Conservation (phyloP, 352 stramenopile genomes). For the Phytophthora pluvialis region DNA sequence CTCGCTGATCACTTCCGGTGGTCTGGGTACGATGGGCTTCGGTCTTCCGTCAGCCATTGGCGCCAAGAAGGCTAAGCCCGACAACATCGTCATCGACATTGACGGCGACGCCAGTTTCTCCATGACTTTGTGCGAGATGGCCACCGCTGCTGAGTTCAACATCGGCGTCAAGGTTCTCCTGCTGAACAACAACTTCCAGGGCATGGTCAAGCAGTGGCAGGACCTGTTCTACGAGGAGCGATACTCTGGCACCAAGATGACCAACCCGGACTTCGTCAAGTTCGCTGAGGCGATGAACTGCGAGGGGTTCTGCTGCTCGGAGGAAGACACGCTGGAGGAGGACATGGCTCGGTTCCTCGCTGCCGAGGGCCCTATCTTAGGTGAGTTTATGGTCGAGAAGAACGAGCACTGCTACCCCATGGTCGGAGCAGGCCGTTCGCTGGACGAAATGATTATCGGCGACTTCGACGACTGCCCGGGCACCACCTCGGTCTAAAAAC, state of each 20-base stretch:
- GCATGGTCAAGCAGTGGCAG: slow-evolving; percentile 99
- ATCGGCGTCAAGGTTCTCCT: slow-evolving; percentile 96
- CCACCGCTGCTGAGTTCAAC: slow-evolving; percentile 94
- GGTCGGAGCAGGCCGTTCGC: slow-evolving; percentile 90
- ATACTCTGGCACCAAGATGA: slow-evolving; percentile 91
- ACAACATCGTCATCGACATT: slow-evolving; percentile 90
- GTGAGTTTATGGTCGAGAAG: slow-evolving; percentile 95
- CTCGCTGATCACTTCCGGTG: slow-evolving; percentile 94
- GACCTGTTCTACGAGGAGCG: slow-evolving; percentile 96
- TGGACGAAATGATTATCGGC: slow-evolving; percentile 97
- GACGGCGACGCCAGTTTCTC: slow-evolving; percentile 96
- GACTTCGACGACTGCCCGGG: slow-evolving; percentile 94
- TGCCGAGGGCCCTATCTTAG: slow-evolving; percentile 93
- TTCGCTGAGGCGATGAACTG: slow-evolving; percentile 95
- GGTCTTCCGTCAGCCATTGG: slow-evolving; percentile 94
- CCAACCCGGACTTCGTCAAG: slow-evolving; percentile 94
- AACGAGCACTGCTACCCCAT: slow-evolving; percentile 96
- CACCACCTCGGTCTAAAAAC: slow-evolving; percentile 93
- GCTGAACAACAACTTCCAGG: slow-evolving; percentile 97
- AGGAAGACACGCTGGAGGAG: slow-evolving; percentile 89
- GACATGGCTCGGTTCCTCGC: slow-evolving; percentile 94
- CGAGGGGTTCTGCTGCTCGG: slow-evolving; percentile 89
- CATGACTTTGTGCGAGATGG: slow-evolving; percentile 97
- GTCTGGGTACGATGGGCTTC: slow-evolving; percentile 96
- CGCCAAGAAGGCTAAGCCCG: slow-evolving; percentile 92